phyloP scores from a whole-genome alignment of 1,284 basidiomycete species.

The Ganoderma sp. region DNA sequence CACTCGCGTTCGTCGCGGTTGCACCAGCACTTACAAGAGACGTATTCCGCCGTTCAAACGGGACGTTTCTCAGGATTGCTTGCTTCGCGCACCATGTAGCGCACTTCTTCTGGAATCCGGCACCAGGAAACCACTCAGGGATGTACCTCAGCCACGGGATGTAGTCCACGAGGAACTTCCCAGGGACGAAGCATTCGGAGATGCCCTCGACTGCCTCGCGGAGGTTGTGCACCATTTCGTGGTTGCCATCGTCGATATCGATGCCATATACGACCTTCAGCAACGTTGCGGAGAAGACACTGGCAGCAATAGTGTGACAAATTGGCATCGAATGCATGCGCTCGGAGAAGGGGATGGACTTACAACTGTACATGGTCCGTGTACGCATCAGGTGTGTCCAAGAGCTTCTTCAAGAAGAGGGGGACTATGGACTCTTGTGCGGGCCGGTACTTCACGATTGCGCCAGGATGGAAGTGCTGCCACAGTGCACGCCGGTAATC shows the following conservation, averaged over 20 bases:
- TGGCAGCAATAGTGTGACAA: neutral
- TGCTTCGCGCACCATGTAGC: slow-evolving; percentile 33
- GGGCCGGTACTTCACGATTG: neutral
- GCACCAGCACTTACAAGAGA: neutral
- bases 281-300: slow-evolving; percentile 15
- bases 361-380: slow-evolving; percentile 8
- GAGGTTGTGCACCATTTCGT: slow-evolving; percentile 1
- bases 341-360: neutral
- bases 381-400: neutral
- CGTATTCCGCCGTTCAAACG: slow-evolving; percentile 9
- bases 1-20: neutral
- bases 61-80: slow-evolving; percentile 12
- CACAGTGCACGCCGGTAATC: neutral
- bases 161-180: slow-evolving; percentile 21
- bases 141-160: slow-evolving; percentile 33
- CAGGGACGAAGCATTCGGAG: slow-evolving; percentile 10
- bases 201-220: neutral
- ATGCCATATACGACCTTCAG: slow-evolving; percentile 24
- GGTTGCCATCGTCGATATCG: slow-evolving; percentile 15
- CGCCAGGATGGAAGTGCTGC: neutral
- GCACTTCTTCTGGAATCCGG: slow-evolving; percentile 30
- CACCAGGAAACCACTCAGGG: slow-evolving; percentile 38
- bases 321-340: neutral
- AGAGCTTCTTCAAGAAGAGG: slow-evolving; percentile 8
- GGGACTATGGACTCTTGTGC: neutral